These are phyloP conservation scores for Pyracantha coccinea DNA, from an alignment of 331 rosid genomes.

Conservation along the genomic window DNA sequence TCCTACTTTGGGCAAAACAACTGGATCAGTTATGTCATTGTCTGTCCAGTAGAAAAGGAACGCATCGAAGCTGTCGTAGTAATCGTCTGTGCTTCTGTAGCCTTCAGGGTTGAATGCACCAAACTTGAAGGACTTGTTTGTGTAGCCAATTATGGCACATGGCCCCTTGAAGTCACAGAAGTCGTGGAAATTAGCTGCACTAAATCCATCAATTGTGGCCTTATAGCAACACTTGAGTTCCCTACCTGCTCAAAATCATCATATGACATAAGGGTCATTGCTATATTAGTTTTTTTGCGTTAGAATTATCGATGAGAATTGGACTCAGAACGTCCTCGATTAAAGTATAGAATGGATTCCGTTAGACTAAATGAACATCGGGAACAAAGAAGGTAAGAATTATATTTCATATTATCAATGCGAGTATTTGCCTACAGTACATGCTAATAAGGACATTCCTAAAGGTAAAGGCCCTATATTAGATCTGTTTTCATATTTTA, in stretches of 20 bases:
- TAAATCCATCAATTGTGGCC: conserved; percentile 76
- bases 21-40: conserved; percentile 25
- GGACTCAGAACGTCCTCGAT: neutral
- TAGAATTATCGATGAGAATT: neutral
- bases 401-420: neutral
- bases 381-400: neutral
- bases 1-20: conserved; percentile 69
- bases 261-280: neutral
- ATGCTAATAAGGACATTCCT: neutral
- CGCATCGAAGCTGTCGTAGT: conserved; percentile 13
- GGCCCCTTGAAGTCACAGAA: conserved; percentile 89
- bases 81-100: conserved; percentile 88
- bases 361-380: neutral
- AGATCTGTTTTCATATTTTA: conserved; percentile 2
- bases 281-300: too few relatives aligned
- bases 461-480: neutral
- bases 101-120: conserved; percentile 96
- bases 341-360: too few relatives aligned
- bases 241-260: conserved; percentile 51
- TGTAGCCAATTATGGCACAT: conserved; percentile 78
- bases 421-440: neutral
- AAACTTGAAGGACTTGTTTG: conserved; percentile 74
- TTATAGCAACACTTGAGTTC: conserved; percentile 83
- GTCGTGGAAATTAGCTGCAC: conserved; percentile 65
- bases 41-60: conserved; percentile 68